Conservation (phyloP, 768 basidiomycete genomes). For the Podaxis sp. region DNA sequence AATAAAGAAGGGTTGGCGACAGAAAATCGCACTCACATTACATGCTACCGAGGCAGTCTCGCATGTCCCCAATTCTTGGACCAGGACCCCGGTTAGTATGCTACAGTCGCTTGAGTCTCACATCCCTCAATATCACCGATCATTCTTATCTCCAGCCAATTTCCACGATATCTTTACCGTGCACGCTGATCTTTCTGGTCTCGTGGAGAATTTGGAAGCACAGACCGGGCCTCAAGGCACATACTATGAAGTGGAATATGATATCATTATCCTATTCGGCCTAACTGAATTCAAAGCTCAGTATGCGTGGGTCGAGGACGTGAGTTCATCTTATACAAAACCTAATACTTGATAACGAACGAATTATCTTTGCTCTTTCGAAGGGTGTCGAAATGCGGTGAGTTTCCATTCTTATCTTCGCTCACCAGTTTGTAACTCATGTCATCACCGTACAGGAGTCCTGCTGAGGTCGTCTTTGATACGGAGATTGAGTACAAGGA, state of each 20-base stretch:
- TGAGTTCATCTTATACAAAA: slow-evolving; percentile 5
- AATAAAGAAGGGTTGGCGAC: slow-evolving; percentile 11
- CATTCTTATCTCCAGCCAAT: slow-evolving; percentile 2
- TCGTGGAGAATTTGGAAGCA: slow-evolving; percentile 9
- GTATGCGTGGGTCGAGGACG: slow-evolving; percentile 17
- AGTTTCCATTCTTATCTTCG: not conserved
- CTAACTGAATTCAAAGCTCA: slow-evolving; percentile 21
- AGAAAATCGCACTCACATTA: not conserved
- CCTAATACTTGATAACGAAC: not conserved
- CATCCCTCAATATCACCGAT: not conserved
- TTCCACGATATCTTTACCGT: slow-evolving; percentile 15
- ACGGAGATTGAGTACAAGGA: slow-evolving; percentile 1
- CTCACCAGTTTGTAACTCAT: not conserved
- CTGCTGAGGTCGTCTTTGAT: slow-evolving; percentile 5
- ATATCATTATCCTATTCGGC: slow-evolving; percentile 20
- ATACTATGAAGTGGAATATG: slow-evolving; percentile 20
- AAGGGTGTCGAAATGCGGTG: slow-evolving; percentile 19
- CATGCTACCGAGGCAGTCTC: slow-evolving; percentile 20
- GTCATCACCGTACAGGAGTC: not conserved
- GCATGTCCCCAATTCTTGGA: slow-evolving; percentile 15
- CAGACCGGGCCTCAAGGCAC: not conserved
- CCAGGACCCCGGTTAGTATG: slow-evolving; percentile 15
- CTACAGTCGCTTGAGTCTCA: not conserved
- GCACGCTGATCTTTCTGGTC: slow-evolving; percentile 10
- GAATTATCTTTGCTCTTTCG: not conserved